Base-by-base conservation (phyloP, 306 rosid species). In the Carpinus viminea region DNA sequence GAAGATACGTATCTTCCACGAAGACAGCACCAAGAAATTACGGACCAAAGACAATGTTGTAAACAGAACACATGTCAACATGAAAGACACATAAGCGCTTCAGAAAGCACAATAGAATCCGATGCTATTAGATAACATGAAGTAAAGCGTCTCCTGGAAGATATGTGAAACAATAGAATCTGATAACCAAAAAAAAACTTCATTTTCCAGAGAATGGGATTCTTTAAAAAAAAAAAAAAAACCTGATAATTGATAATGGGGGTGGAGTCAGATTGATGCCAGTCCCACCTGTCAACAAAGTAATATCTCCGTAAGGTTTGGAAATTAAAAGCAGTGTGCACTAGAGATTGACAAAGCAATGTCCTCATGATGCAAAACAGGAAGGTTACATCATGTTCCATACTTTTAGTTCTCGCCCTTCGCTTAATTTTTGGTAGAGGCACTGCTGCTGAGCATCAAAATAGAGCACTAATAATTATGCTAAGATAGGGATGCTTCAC, bases 211-310 rank as follows among this genome's bases (percentile, higher is more conserved):
- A 15, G 55, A 65, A 79, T 60, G 59, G 17, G 12, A 71, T 57
- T 73, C 7, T 62, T 31, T 24, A 24, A 31, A 31, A 41, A 20
- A 73, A 24, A 31, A 31, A 41, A 20, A 73, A 83, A 36, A 83
- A 94, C 98, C 98, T 92, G 75, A 94, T 88, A 46, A 94, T 94
- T 48, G 96, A 86, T 68, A 62, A 83, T 8, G 98, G 98, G 78
- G 98, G 98, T 31, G 98, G 98, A 85, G 98, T 94, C 72, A 94
- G 86, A 88, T 94, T 94, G 88, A 92, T 92, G 86, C 98, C 98
- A 56, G 98, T 94, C 68, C 98, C 98, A 83, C 98, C 98, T 94
- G 88, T 75, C 74, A 84, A 80, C 70, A 7, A 78, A 80, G 75
- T 16, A 85, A 76, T 64, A 80, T 56, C 65, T 75, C 55, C 38